Evolutionary conservation across 768 basidiomycete species (phyloP).

Genomic region (Lepiota subincarnata): DNA sequence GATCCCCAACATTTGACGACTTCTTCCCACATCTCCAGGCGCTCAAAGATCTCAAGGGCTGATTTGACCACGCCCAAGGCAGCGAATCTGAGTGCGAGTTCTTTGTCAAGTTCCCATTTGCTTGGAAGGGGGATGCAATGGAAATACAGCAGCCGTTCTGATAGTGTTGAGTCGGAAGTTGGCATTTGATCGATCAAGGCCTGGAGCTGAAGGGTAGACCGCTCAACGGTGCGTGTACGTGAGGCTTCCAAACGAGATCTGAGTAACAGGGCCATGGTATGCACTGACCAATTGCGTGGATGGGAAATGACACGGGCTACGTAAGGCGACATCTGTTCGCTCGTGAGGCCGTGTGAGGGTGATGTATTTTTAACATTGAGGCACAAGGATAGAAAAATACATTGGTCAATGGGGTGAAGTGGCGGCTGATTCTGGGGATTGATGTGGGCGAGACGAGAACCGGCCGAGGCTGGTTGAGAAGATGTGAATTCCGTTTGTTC

Average conservation of each 20-base stretch:
- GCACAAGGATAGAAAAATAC: constrained; percentile 85
- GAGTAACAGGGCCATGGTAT: constrained; percentile 93
- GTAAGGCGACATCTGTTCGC: constrained; percentile 91
- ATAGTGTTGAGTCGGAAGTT: constrained; percentile 67
- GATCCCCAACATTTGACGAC: constrained; percentile 84
- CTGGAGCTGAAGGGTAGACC: constrained; percentile 88
- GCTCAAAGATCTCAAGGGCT: constrained; percentile 90
- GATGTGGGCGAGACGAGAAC: constrained; percentile 58
- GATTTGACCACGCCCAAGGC: constrained; percentile 84
- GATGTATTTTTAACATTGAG: constrained; percentile 88
- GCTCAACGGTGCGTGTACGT: constrained; percentile 89
- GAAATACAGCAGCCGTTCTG: constrained; percentile 77
- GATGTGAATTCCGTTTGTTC: constrained; percentile 92
- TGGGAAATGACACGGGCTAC: constrained; percentile 85
- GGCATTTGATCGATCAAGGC: constrained; percentile 97
- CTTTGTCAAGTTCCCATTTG: constrained; percentile 91
- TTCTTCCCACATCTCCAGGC: constrained; percentile 98
- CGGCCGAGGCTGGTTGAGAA: constrained; percentile 45
- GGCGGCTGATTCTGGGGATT: constrained; percentile 82
- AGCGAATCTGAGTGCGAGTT: constrained; percentile 81
- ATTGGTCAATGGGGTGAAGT: constrained; percentile 91
- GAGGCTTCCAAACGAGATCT: constrained; percentile 87
- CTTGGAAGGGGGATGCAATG: constrained; percentile 81
- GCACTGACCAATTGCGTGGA: constrained; percentile 91
- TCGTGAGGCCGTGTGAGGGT: constrained; percentile 85